phyloP scores from a whole-genome alignment of 208 protist species.

The Naegleria gruberi region DNA sequence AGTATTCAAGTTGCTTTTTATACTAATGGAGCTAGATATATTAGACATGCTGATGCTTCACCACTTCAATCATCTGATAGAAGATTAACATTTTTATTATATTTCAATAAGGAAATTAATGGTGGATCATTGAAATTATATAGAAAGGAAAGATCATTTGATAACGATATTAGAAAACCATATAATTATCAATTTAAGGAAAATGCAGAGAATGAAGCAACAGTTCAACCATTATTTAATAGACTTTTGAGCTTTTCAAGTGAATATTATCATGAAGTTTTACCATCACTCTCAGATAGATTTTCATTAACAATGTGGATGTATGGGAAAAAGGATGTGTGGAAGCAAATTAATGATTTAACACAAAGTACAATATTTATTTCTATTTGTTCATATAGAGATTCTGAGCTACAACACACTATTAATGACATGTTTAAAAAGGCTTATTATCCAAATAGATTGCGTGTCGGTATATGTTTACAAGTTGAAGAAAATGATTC shows the following conservation, averaged over 20 bases:
- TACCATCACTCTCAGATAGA: not conserved
- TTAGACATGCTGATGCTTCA: not conserved
- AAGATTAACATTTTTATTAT: not conserved
- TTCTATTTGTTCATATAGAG: constrained; percentile 2
- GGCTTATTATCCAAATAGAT: not conserved
- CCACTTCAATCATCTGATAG: not conserved
- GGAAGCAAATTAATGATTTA: not conserved
- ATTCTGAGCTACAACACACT: not conserved
- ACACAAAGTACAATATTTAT: not conserved
- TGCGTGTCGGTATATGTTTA: not conserved
- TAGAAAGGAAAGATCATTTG: not conserved
- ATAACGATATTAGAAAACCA: not conserved
- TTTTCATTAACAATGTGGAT: not conserved
- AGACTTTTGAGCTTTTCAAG: not conserved
- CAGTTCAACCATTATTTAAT: not conserved
- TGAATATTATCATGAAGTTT: not conserved
- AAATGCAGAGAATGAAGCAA: not conserved
- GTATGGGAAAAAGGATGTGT: not conserved
- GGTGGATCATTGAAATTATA: not conserved
- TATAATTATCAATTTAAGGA: not conserved
- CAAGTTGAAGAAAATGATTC: not conserved
- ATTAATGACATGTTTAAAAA: not conserved
- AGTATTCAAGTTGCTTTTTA: not conserved
- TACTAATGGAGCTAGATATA: not conserved
- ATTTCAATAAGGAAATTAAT: not conserved